phyloP scores from a whole-genome alignment of 768 basidiomycete genomes.

The Podaxis sp. region DNA sequence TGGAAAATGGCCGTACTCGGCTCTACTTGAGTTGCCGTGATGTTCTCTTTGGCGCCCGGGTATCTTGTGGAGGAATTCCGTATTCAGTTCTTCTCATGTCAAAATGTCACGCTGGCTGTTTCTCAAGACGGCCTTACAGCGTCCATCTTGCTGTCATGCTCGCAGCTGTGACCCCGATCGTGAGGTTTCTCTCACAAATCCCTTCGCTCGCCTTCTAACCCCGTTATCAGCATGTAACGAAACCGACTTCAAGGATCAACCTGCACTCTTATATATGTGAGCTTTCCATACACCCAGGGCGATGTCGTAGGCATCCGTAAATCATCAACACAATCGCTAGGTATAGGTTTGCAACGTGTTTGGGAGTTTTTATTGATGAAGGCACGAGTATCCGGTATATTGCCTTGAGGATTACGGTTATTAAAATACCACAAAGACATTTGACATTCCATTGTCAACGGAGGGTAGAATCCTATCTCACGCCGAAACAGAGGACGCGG shows the following conservation, averaged over 20 bases:
- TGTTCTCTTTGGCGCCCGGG: neutral
- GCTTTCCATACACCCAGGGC: too few relatives aligned
- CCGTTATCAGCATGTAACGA: slow-evolving; percentile 9
- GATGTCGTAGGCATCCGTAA: neutral
- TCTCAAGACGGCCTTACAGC: neutral
- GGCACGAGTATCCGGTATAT: neutral
- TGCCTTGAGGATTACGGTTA: neutral
- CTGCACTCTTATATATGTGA: neutral
- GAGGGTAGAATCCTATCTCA: slow-evolving; percentile 7
- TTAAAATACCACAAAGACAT: neutral
- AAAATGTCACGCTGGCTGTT: slow-evolving; percentile 9
- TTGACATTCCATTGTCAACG: slow-evolving; percentile 15
- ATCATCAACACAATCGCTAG: neutral
- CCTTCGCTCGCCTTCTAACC: slow-evolving; percentile 6
- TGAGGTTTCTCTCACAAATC: slow-evolving; percentile 10
- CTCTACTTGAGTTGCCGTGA: slow-evolving; percentile 13
- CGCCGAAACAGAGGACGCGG: slow-evolving; percentile 11
- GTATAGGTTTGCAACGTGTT: neutral
- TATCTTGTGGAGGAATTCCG: neutral
- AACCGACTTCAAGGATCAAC: neutral
- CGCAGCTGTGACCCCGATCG: neutral
- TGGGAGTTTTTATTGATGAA: neutral
- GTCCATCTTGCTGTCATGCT: neutral
- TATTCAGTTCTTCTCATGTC: slow-evolving; percentile 9
- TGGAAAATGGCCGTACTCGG: slow-evolving; percentile 7